phyloP scores from a whole-genome alignment of 1,139 yeast species.

The Scheffersomyces titani region DNA sequence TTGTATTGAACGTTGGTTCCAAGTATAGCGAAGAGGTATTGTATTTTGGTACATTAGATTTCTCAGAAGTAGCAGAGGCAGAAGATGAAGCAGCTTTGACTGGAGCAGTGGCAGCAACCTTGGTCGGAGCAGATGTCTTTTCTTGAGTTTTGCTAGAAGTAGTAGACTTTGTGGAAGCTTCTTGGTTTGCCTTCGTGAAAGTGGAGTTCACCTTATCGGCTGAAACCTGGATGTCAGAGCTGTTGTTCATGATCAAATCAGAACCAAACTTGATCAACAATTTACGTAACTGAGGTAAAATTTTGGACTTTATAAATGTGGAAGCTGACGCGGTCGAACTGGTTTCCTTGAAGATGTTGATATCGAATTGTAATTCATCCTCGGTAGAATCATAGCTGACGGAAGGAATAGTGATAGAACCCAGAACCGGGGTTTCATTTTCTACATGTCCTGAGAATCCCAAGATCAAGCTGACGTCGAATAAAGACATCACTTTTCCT shows the following conservation, averaged over 20 bases:
- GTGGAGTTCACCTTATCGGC: slow-evolving; percentile 66
- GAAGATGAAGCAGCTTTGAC: neutral
- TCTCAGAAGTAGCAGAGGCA: slow-evolving; percentile 10
- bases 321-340: slow-evolving; percentile 53
- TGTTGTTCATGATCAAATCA: slow-evolving; percentile 74
- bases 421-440: slow-evolving; percentile 41
- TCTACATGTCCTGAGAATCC: slow-evolving; percentile 53
- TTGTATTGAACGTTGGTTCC: slow-evolving; percentile 80
- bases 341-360: slow-evolving; percentile 65
- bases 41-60: slow-evolving; percentile 50
- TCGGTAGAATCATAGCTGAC: slow-evolving; percentile 90
- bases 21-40: slow-evolving; percentile 80
- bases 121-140: slow-evolving; percentile 15
- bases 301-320: slow-evolving; percentile 52
- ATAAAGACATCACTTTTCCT: slow-evolving; percentile 91
- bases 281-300: slow-evolving; percentile 71
- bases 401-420: slow-evolving; percentile 84
- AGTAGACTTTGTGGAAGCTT: slow-evolving; percentile 8
- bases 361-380: slow-evolving; percentile 82
- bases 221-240: slow-evolving; percentile 80
- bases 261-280: slow-evolving; percentile 66
- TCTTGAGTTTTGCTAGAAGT: slow-evolving; percentile 6
- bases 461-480: slow-evolving; percentile 73
- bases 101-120: slow-evolving; percentile 15
- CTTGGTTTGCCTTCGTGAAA: slow-evolving; percentile 67